Evolutionary conservation across 169 alveolate genomes (phyloP).

Genomic region (Toxoplasma gondii): DNA sequence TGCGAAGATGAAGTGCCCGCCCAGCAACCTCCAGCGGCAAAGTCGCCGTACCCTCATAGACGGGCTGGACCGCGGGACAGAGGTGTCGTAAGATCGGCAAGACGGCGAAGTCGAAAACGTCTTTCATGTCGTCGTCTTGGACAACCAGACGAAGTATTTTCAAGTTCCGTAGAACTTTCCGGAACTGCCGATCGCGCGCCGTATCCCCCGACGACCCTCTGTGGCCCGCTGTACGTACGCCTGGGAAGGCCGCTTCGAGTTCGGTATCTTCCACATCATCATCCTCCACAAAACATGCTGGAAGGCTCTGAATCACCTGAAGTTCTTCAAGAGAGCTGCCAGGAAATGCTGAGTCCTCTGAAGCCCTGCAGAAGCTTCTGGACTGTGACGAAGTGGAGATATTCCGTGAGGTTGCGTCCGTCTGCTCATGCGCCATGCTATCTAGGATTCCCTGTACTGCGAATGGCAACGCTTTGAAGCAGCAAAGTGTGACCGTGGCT

Average conservation of each 20-base stretch:
- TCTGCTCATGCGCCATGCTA: not conserved
- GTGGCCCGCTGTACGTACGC: not conserved
- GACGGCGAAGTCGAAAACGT: not conserved
- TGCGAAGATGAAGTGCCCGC: not conserved
- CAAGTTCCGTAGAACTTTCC: not conserved
- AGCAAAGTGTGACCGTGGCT: not conserved
- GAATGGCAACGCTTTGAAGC: not conserved
- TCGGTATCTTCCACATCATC: not conserved
- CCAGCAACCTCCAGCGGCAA: constrained; percentile 4
- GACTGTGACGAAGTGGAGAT: not conserved
- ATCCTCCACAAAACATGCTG: not conserved
- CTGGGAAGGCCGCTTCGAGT: not conserved
- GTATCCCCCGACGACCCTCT: not conserved
- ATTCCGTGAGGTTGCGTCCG: no score
- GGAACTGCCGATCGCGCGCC: not conserved
- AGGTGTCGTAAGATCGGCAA: not conserved
- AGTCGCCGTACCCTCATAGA: not conserved
- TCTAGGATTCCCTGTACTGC: not conserved
- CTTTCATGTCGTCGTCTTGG: constrained; percentile 18
- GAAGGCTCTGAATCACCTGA: not conserved
- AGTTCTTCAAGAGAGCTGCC: not conserved
- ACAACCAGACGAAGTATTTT: not conserved
- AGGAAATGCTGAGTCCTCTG: not conserved
- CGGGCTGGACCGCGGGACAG: not conserved
- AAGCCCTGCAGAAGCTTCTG: not conserved